Percentiles rank a stretch among this genome's conserved stretches.
These are phyloP conservation scores for Ganoderma resinaceum DNA, from an alignment of 1,284 basidiomycete genomes.

Conservation along the genomic window DNA sequence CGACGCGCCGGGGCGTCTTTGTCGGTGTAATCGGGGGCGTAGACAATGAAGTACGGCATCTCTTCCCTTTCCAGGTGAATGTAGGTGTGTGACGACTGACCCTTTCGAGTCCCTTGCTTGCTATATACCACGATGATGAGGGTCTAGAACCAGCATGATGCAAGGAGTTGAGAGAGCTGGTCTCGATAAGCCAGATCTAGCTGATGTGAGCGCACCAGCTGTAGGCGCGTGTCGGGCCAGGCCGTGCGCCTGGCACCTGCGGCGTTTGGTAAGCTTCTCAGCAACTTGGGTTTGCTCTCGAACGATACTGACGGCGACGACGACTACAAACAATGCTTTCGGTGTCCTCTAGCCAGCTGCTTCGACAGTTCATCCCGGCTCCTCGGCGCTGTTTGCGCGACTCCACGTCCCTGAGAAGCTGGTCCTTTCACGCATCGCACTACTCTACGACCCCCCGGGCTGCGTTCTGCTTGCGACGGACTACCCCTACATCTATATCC, in stretches of 20 bases:
- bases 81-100: too few species aligned
- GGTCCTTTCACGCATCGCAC: slow-evolving; percentile 1
- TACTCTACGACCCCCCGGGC: background rate
- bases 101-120: background rate
- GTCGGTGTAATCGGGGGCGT: slow-evolving; percentile 45
- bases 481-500: background rate
- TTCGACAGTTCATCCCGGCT: slow-evolving; percentile 3
- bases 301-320: background rate
- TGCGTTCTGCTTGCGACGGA: background rate
- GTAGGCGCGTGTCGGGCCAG: background rate
- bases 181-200: too few species aligned
- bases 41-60: slow-evolving; percentile 42
- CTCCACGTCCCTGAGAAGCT: background rate
- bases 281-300: background rate
- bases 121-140: background rate
- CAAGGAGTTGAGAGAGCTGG: background rate
- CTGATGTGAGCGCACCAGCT: background rate
- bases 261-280: background rate
- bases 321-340: slow-evolving; percentile 17
- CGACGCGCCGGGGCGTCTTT: slow-evolving; percentile 39
- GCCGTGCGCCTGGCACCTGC: background rate
- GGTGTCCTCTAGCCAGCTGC: slow-evolving; percentile 1
- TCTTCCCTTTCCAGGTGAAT: background rate
- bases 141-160: background rate
- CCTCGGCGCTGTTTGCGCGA: slow-evolving; percentile 14